Percentiles rank a stretch among this genome's conserved stretches.
phyloP scores from a whole-genome alignment of 2,329 filamentous ascomycete species.

The Paradendryphiella salina region DNA sequence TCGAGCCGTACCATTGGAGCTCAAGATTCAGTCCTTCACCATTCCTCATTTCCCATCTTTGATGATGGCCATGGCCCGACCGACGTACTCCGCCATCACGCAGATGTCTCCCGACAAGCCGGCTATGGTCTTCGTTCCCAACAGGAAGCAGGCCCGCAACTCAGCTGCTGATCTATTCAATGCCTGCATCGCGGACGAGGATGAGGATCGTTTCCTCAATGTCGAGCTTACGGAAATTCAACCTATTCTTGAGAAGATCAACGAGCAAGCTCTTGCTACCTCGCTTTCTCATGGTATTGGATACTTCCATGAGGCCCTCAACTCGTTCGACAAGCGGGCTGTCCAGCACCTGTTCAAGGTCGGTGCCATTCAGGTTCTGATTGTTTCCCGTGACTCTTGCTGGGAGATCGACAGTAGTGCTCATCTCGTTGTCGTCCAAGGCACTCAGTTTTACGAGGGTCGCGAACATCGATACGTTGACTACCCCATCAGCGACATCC shows the following conservation, averaged over 20 bases:
- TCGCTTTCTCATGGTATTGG: conserved; percentile 91
- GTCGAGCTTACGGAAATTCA: conserved; percentile 79
- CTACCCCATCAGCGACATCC: conserved; percentile 88
- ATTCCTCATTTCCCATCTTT: conserved; percentile 97
- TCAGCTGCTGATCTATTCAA: conserved; percentile 85
- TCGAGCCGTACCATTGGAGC: conserved; percentile 83
- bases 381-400: conserved; percentile 84
- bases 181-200: conserved; percentile 84
- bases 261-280: conserved; percentile 85
- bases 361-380: conserved; percentile 84
- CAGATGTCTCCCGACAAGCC: conserved; percentile 89
- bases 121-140: conserved; percentile 88
- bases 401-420: conserved; percentile 91
- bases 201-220: conserved; percentile 92
- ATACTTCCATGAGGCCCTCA: conserved; percentile 95
- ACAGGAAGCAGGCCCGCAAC: conserved; percentile 85
- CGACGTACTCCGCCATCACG: conserved; percentile 83
- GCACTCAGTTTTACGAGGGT: conserved; percentile 95
- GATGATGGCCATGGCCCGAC: conserved; percentile 98
- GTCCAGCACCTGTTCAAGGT: conserved; percentile 89
- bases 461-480: conserved; percentile 96
- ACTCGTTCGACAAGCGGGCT: conserved; percentile 85
- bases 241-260: conserved; percentile 78
- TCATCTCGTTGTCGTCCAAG: conserved; percentile 94
- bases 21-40: conserved; percentile 93